These are phyloP conservation scores for Tylopilus cervinicoccineus DNA, from an alignment of 768 basidiomycete genomes.

Conservation along the genomic window DNA sequence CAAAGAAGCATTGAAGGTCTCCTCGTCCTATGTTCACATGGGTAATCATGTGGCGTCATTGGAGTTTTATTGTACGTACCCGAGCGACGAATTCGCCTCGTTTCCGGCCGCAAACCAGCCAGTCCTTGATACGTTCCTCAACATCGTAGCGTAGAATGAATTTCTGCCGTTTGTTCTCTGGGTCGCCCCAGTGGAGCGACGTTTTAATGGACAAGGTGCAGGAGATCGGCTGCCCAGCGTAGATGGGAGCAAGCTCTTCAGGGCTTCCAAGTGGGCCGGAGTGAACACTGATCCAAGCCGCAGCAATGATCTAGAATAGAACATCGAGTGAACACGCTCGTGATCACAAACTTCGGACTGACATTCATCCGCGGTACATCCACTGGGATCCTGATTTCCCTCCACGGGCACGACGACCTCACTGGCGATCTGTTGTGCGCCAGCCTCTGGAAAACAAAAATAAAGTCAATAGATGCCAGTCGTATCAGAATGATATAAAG, in stretches of 20 bases:
- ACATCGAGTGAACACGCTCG: slow-evolving; percentile 2
- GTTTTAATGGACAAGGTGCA: slow-evolving; percentile 64
- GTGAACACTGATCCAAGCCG: slow-evolving; percentile 48
- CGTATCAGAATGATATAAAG: slow-evolving; percentile 5
- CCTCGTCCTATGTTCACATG: slow-evolving; percentile 48
- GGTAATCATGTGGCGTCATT: neutral
- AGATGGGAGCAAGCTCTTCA: slow-evolving; percentile 43
- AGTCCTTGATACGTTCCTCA: slow-evolving; percentile 75
- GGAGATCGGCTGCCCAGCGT: slow-evolving; percentile 86
- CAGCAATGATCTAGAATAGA: slow-evolving; percentile 57
- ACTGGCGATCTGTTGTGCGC: slow-evolving; percentile 38
- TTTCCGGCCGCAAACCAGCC: slow-evolving; percentile 88
- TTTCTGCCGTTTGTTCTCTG: slow-evolving; percentile 35
- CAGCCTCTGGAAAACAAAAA: slow-evolving; percentile 29
- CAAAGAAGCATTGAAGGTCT: slow-evolving; percentile 54
- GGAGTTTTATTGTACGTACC: slow-evolving; percentile 39
- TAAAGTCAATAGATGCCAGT: slow-evolving; percentile 25
- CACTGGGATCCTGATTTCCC: slow-evolving; percentile 76
- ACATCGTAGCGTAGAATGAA: slow-evolving; percentile 77
- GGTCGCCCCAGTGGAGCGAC: slow-evolving; percentile 73
- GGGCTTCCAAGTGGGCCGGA: slow-evolving; percentile 40
- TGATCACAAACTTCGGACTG: slow-evolving; percentile 25
- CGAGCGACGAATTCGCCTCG: slow-evolving; percentile 75
- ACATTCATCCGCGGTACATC: slow-evolving; percentile 84
- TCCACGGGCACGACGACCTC: slow-evolving; percentile 48